Conservation (phyloP, 768 basidiomycete genomes). For the Russula olivacea region DNA sequence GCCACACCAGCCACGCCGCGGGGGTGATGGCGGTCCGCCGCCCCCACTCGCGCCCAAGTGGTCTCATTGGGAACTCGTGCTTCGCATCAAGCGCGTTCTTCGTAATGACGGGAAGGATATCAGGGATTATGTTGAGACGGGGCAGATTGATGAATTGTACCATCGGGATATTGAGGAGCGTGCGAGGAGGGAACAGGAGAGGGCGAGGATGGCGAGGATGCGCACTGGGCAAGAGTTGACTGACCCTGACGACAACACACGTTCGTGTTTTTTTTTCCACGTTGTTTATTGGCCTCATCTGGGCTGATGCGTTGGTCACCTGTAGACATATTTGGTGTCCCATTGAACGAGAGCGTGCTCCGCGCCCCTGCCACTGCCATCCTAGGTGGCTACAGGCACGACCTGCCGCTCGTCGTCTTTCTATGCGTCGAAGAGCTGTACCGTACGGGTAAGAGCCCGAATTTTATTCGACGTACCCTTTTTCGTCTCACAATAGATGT, state of each 20-base stretch:
- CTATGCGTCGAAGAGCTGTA: slow-evolving; percentile 44
- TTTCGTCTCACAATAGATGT: not conserved
- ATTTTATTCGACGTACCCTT: not conserved
- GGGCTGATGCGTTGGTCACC: not conserved
- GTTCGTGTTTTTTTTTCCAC: not conserved
- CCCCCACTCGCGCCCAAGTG: slow-evolving; percentile 20
- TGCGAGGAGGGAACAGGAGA: slow-evolving; percentile 16
- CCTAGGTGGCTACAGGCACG: slow-evolving; percentile 36
- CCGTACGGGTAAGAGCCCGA: slow-evolving; percentile 34
- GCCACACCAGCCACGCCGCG: slow-evolving; percentile 15
- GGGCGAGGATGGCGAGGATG: slow-evolving; percentile 12
- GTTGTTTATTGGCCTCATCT: not conserved
- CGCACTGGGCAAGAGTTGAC: slow-evolving; percentile 10
- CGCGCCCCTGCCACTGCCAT: slow-evolving; percentile 33
- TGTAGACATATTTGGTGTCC: slow-evolving; percentile 37
- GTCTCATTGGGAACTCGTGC: slow-evolving; percentile 13
- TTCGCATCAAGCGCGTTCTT: slow-evolving; percentile 20
- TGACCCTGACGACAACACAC: slow-evolving; percentile 1
- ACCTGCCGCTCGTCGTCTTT: slow-evolving; percentile 37
- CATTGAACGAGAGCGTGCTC: slow-evolving; percentile 33
- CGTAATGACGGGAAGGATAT: slow-evolving; percentile 18
- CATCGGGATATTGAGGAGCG: slow-evolving; percentile 19
- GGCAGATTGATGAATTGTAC: slow-evolving; percentile 15
- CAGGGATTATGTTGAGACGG: slow-evolving; percentile 19
- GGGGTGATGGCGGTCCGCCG: not conserved